These are phyloP conservation scores for Aristolochia contorta DNA, from an alignment of 164 flowering plant genomes.

Conservation along the genomic window DNA sequence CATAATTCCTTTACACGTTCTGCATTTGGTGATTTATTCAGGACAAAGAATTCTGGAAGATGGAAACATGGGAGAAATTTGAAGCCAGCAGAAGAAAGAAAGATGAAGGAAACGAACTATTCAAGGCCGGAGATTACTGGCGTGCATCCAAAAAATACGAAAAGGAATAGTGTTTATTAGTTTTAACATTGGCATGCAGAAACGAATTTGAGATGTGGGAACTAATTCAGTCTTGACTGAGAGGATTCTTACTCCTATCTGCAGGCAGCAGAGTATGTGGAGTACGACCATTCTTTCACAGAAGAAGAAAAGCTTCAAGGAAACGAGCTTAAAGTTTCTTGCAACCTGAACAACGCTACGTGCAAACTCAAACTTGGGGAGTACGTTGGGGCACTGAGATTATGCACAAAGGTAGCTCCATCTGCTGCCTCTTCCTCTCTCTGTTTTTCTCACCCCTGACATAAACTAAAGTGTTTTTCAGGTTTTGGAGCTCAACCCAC, in stretches of 20 bases:
- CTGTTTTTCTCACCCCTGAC: neutral
- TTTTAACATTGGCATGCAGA: no score
- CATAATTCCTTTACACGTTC: neutral
- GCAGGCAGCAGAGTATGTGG: conserved; percentile 49
- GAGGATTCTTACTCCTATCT: neutral
- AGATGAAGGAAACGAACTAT: conserved; percentile 38
- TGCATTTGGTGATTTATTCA: conserved; percentile 4
- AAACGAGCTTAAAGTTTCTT: conserved; percentile 28
- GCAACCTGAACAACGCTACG: conserved; percentile 46
- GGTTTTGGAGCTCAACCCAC: conserved; percentile 44
- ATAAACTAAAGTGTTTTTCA: conserved; percentile 9
- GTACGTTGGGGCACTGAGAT: conserved; percentile 26
- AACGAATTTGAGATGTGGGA: no score
- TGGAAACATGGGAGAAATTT: conserved; percentile 36
- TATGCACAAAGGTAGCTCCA: conserved; percentile 41
- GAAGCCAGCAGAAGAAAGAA: conserved; percentile 38
- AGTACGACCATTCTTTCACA: conserved; percentile 40
- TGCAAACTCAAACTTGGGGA: conserved; percentile 46
- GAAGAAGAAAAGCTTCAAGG: conserved; percentile 37
- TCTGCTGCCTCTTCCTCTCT: neutral
- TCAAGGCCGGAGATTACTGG: conserved; percentile 36
- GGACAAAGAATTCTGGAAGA: conserved; percentile 43
- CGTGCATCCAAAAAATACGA: conserved; percentile 43
- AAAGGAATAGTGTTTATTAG: conserved; percentile 19
- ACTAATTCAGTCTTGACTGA: no score